A percentile compares a stretch with the other conserved stretches of the same genome.
Conservation (phyloP, 805 yeast genomes). For the Wilhelminamyces savonicus region DNA sequence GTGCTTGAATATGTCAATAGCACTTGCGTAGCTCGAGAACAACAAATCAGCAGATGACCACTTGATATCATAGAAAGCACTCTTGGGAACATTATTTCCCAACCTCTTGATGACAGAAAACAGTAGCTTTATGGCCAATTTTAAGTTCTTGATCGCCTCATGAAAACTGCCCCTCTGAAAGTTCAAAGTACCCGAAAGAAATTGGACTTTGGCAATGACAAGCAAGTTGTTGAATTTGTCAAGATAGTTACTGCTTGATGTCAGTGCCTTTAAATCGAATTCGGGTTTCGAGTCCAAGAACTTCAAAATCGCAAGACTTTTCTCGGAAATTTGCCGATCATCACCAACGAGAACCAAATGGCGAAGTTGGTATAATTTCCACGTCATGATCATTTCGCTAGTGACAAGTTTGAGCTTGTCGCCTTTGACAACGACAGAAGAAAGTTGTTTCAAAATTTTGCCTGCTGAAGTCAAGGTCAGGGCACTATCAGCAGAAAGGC, state of each 20-base stretch:
- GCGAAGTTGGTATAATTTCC: slow-evolving; percentile 26
- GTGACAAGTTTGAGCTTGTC: background rate
- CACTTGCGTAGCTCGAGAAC: slow-evolving; percentile 28
- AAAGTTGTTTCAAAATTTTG: slow-evolving; percentile 2
- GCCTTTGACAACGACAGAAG: too few relatives aligned
- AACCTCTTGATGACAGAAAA: slow-evolving; percentile 47
- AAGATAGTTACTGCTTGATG: slow-evolving; percentile 4
- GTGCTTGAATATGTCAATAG: slow-evolving; percentile 35
- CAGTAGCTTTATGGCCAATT: slow-evolving; percentile 44
- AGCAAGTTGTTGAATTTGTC: slow-evolving; percentile 20
- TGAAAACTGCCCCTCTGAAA: slow-evolving; percentile 10
- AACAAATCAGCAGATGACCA: slow-evolving; percentile 31
- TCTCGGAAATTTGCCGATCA: slow-evolving; percentile 12
- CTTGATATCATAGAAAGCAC: slow-evolving; percentile 20
- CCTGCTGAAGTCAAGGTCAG: slow-evolving; percentile 10
- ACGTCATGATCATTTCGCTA: slow-evolving; percentile 11
- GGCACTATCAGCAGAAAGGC: slow-evolving; percentile 7
- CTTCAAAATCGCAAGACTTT: slow-evolving; percentile 15
- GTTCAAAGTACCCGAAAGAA: slow-evolving; percentile 19
- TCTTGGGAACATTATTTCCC: slow-evolving; percentile 9
- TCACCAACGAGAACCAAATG: slow-evolving; percentile 14
- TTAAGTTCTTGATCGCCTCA: slow-evolving; percentile 34
- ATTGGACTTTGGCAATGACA: slow-evolving; percentile 30
- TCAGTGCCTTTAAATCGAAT: slow-evolving; percentile 18
- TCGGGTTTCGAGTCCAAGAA: slow-evolving; percentile 21